Evolutionary conservation across 805 yeast species (phyloP).

Genomic region (Ogataea neopini): DNA sequence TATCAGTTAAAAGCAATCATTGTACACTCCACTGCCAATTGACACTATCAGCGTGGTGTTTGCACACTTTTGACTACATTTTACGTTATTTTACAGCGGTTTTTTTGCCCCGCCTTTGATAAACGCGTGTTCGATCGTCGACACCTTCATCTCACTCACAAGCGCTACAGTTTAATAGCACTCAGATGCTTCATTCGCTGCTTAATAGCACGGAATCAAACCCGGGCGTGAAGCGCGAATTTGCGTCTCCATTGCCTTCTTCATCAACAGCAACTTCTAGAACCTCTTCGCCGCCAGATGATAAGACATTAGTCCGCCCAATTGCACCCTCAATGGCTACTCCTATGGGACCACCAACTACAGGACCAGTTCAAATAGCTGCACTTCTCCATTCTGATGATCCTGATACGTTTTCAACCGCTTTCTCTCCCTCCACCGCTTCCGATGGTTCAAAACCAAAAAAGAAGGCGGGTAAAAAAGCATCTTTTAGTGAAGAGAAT

Average conservation of each 20-base stretch:
- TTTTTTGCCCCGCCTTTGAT: conserved; percentile 1
- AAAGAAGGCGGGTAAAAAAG: conserved; percentile 23
- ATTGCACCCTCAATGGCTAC: not conserved
- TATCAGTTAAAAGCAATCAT: not conserved
- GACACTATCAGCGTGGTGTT: not conserved
- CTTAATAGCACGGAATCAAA: conserved; percentile 16
- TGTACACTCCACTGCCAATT: not conserved
- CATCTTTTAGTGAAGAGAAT: conserved; percentile 24
- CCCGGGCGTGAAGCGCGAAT: conserved; percentile 21
- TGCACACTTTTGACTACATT: not conserved
- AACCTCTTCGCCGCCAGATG: conserved; percentile 10
- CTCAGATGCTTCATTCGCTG: conserved; percentile 21
- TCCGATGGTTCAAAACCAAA: conserved; percentile 10
- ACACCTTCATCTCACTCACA: conserved; percentile 7
- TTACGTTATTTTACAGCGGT: not conserved
- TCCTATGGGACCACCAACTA: not conserved
- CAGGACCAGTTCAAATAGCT: conserved; percentile 13
- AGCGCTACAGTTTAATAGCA: conserved; percentile 1
- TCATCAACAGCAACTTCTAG: conserved; percentile 13
- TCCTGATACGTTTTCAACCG: not conserved
- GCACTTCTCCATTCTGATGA: conserved; percentile 8
- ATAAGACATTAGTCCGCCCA: not conserved
- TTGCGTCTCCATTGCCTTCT: conserved; percentile 13
- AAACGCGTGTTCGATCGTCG: conserved; percentile 18
- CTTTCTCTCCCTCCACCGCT: not conserved